Percentiles rank a stretch among this genome's conserved stretches.
Conservation (phyloP, 2,329 filamentous ascomycete species). For the Pseudofabraea citricarpa region DNA sequence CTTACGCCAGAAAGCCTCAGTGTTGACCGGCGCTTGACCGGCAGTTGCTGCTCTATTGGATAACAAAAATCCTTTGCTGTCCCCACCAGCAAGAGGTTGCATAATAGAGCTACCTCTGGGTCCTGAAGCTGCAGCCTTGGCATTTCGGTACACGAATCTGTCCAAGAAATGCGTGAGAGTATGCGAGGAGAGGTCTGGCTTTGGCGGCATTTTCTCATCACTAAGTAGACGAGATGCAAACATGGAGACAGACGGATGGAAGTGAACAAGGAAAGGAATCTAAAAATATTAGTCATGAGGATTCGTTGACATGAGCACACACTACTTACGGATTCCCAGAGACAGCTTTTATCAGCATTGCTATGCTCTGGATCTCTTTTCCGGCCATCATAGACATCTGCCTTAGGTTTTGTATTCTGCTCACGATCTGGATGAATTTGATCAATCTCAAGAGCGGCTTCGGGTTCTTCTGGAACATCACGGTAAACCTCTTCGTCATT, state of each 20-base stretch:
- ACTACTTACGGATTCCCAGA: conserved; percentile 77
- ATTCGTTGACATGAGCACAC: neutral
- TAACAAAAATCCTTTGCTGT: conserved; percentile 56
- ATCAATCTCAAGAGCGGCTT: conserved; percentile 27
- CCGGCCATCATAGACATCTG: conserved; percentile 68
- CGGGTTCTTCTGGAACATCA: conserved; percentile 56
- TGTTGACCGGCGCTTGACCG: conserved; percentile 67
- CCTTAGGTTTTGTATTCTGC: conserved; percentile 7
- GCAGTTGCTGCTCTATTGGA: conserved; percentile 38
- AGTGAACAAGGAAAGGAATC: conserved; percentile 72
- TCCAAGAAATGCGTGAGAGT: conserved; percentile 94
- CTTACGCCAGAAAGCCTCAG: conserved; percentile 86
- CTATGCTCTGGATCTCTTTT: conserved; percentile 90
- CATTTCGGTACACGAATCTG: conserved; percentile 96
- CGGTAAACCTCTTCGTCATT: conserved; percentile 52
- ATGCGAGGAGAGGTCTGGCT: conserved; percentile 86
- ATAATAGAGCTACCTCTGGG: conserved; percentile 86
- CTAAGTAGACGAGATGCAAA: conserved; percentile 71
- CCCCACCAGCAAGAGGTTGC: conserved; percentile 76
- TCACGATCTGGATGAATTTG: conserved; percentile 1
- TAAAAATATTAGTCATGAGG: conserved; percentile 16
- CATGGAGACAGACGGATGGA: conserved; percentile 86
- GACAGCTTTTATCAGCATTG: conserved; percentile 85
- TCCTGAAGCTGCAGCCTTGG: conserved; percentile 61
- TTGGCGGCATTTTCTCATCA: conserved; percentile 68